Evolutionary conservation across 2,329 filamentous ascomycete species (phyloP).

Genomic region (Helicocarpus griseus): DNA sequence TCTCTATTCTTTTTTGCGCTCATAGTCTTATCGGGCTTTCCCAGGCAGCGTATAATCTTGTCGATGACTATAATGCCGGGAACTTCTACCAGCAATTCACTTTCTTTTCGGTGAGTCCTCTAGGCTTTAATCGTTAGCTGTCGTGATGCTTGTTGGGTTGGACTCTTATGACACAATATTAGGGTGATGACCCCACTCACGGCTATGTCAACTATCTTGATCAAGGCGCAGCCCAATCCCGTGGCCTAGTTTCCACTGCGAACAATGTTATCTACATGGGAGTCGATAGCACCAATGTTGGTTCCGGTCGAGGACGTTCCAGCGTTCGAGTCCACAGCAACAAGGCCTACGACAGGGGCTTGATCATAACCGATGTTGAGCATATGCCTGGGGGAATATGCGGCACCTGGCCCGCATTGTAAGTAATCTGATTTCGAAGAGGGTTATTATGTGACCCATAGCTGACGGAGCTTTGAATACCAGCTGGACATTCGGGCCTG

Average conservation of each 20-base stretch:
- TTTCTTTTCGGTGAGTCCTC: background rate
- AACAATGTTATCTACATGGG: slow-evolving; percentile 20
- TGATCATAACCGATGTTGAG: slow-evolving; percentile 27
- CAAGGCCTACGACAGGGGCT: slow-evolving; percentile 21
- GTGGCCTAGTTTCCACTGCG: slow-evolving; percentile 12
- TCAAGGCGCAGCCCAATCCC: slow-evolving; percentile 15
- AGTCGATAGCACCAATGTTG: slow-evolving; percentile 19
- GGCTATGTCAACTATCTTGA: slow-evolving; percentile 51
- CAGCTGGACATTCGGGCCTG: slow-evolving; percentile 41
- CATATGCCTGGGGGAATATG: slow-evolving; percentile 27
- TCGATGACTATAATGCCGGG: background rate
- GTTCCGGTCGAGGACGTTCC: slow-evolving; percentile 17
- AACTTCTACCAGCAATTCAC: background rate
- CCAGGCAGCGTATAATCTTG: background rate
- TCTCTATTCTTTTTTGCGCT: background rate
- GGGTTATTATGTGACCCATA: background rate
- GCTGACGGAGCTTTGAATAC: background rate
- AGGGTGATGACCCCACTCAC: slow-evolving; percentile 50
- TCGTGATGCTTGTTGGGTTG: background rate
- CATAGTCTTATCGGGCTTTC: background rate
- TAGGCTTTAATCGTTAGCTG: background rate
- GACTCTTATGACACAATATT: slow-evolving; percentile 11
- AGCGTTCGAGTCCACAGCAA: slow-evolving; percentile 20
- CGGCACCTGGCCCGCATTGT: slow-evolving; percentile 29
- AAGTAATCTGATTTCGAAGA: slow-evolving; percentile 4